These are phyloP conservation scores for Ustilago xerochloae DNA, from an alignment of 1,284 basidiomycete species.

Conservation along the genomic window DNA sequence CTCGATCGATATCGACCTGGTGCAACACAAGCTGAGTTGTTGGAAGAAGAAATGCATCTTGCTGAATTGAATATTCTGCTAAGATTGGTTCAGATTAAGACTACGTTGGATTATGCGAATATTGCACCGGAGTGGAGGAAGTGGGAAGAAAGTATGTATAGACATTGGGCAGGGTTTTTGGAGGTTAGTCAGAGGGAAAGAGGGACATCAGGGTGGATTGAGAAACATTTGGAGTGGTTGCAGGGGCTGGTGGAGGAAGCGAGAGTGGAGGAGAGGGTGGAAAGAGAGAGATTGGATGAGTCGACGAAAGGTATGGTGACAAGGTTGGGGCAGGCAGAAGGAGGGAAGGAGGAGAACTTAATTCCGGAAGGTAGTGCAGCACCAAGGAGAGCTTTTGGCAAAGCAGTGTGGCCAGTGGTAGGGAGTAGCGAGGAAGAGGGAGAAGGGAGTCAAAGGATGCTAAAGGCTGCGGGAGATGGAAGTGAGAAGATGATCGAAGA, in stretches of 20 bases:
- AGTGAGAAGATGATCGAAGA: too few species aligned
- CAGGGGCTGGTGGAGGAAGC: not conserved
- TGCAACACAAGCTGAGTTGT: not conserved
- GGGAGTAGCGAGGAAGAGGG: not conserved
- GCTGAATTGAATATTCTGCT: constrained; percentile 9
- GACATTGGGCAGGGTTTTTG: constrained; percentile 6
- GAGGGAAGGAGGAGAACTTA: not conserved
- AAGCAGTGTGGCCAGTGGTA: not conserved
- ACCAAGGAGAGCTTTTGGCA: too few species aligned
- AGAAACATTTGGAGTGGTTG: not conserved
- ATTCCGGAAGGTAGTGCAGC: too few species aligned
- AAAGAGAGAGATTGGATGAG: not conserved
- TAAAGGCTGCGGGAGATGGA: too few species aligned
- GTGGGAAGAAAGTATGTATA: constrained; percentile 16
- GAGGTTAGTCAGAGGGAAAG: constrained; percentile 1
- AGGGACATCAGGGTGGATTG: not conserved
- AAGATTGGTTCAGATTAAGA: constrained; percentile 12
- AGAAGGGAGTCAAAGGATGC: too few species aligned
- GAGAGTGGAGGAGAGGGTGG: not conserved
- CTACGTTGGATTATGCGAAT: constrained; percentile 5
- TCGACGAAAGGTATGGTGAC: not conserved
- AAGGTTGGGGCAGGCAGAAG: not conserved
- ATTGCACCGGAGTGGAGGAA: not conserved
- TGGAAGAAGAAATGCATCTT: constrained; percentile 14
- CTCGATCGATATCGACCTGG: not conserved